These are phyloP conservation scores for Anisodus acutangulus DNA, from an alignment of 257 asterid genomes.

Conservation along the genomic window DNA sequence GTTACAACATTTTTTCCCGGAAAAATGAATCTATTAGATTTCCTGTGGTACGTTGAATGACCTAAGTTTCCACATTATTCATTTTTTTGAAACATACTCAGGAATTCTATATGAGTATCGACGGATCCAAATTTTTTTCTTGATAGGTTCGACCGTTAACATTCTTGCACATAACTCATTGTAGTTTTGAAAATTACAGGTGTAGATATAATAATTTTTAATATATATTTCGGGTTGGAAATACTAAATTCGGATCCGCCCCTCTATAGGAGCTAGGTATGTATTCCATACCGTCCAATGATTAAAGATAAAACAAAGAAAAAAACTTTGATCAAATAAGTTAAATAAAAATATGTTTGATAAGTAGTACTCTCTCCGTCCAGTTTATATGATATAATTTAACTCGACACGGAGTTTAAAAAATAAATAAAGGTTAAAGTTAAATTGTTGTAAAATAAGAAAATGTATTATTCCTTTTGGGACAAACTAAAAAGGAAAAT, in stretches of 20 bases:
- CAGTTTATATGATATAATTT: background rate
- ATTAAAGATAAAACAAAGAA: background rate
- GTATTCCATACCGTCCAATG: background rate
- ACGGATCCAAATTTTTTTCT: too few relatives aligned
- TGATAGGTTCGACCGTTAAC: too few relatives aligned
- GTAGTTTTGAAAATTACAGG: background rate
- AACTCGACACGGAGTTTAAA: too few relatives aligned
- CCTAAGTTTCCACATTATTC: background rate
- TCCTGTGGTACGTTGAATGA: background rate
- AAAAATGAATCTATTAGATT: background rate
- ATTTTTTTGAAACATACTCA: background rate
- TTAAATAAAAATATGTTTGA: background rate
- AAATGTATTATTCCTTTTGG: too few relatives aligned
- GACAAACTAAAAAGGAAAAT: background rate
- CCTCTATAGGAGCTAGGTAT: background rate
- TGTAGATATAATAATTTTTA: too few relatives aligned
- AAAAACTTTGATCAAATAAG: background rate
- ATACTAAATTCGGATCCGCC: too few relatives aligned
- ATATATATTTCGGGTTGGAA: background rate
- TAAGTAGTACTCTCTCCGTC: background rate
- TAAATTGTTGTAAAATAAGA: too few relatives aligned
- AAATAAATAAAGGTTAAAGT: too few relatives aligned
- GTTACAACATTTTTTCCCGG: background rate
- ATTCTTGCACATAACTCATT: too few relatives aligned
- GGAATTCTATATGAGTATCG: too few relatives aligned